Evolutionary conservation across 768 basidiomycete species (phyloP), one percentile per base, ranked within the genome.

Genomic region (Chiua virens): DNA sequence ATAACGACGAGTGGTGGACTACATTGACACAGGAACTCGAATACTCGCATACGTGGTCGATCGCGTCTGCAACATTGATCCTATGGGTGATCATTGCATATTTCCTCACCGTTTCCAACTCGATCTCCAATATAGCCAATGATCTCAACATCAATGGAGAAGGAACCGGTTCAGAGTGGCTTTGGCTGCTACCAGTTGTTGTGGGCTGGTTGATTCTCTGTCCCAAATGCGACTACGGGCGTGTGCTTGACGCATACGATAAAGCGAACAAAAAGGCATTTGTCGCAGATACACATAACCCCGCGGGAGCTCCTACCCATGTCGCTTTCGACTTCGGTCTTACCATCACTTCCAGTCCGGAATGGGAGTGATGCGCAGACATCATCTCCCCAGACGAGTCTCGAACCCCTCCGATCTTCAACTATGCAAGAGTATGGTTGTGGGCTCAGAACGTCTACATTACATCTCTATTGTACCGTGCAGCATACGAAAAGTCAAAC

Each of bases 61-160:
- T 75, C 20, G 58, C 77, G 6, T 68, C 73, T 11, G 70, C 61
- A 2, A 65, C 67, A 7, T 72, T 71, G 1, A 74, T 79, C 20
- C 56, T 59, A 1, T 79, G 75, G 75, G 77, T 78, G 4, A 50
- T 74, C 34, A 59, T 78, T 8, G 76, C 76, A 1, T 78, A 76
- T 48, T 20, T 64, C n/a, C 48, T 62, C 14, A 54, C 50, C 1
- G 62, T 54, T 15, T 21, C 44, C 5, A 36, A 57, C 27, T 63
- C 57, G 11, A 48, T 58, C 40, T 53, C 52, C 32, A 59, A 44
- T 23, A 42, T 68, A 3, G 30, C 21, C 9, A 50, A 54, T 6
- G 30, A 61, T n/a, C 54, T 73, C 3, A 59, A 70, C 25, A 61
- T 66, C 1, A 71, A 62, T 27, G 75, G 74, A 0, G 67, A 74